These are phyloP conservation scores for Fusarium euwallaceae DNA, from an alignment of 2,329 filamentous ascomycete genomes.

Conservation along the genomic window DNA sequence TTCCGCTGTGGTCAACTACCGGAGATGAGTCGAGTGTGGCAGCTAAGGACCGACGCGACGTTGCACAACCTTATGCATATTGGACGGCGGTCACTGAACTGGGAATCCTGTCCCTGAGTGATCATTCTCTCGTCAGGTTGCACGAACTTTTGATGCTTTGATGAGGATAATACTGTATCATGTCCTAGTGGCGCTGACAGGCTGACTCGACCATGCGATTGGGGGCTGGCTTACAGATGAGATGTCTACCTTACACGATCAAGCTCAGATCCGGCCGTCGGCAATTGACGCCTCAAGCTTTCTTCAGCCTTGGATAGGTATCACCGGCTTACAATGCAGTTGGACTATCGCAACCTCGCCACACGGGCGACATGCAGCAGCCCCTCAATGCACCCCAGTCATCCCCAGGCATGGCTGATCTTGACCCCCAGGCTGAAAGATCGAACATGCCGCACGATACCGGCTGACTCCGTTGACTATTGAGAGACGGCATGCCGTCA, in stretches of 20 bases:
- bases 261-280: slow-evolving; percentile 8
- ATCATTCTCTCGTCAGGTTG: slow-evolving; percentile 22
- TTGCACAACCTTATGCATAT: slow-evolving; percentile 32
- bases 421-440: slow-evolving; percentile 21
- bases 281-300: slow-evolving; percentile 15
- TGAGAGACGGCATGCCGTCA: slow-evolving; percentile 14
- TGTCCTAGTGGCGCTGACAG: slow-evolving; percentile 25
- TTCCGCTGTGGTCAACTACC: not conserved
- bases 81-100: slow-evolving; percentile 10
- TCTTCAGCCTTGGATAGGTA: slow-evolving; percentile 5
- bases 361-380: slow-evolving; percentile 5
- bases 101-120: slow-evolving; percentile 1
- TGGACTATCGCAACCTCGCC: slow-evolving; percentile 15
- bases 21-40: slow-evolving; percentile 5
- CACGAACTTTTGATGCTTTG: slow-evolving; percentile 19
- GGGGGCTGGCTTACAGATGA: slow-evolving; percentile 11
- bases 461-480: slow-evolving; percentile 2
- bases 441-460: slow-evolving; percentile 15
- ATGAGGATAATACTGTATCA: slow-evolving; percentile 6
- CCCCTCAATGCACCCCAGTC: not conserved
- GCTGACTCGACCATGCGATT: slow-evolving; percentile 15
- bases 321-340: slow-evolving; percentile 24
- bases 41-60: slow-evolving; percentile 24
- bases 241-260: not conserved
- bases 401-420: slow-evolving; percentile 3